Base-by-base conservation (phyloP, 2,329 filamentous ascomycete genomes). In the Hypoxylon sp. region DNA sequence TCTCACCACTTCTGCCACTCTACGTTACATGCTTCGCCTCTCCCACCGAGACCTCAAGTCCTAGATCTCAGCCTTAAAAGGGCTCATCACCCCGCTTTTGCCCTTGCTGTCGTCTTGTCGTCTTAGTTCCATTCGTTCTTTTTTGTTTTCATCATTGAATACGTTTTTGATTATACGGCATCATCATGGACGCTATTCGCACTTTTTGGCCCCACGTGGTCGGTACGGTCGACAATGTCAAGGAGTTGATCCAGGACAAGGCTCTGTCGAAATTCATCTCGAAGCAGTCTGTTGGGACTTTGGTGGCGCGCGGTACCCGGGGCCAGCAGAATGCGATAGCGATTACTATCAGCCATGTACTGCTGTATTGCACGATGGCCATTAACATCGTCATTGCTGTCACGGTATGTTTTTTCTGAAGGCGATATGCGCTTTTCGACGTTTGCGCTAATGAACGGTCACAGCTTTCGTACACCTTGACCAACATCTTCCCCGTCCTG, bases 391-490 rank as follows among this genome's bases (percentile, higher is more conserved):
- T n/a, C n/a, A n/a, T n/a, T n/a, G n/a, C n/a, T n/a, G n/a, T n/a
- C n/a, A n/a, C n/a, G n/a, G n/a, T n/a, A n/a, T n/a, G n/a, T n/a
- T n/a, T n/a, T n/a, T n/a, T n/a, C n/a, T n/a, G n/a, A n/a, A n/a
- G n/a, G n/a, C n/a, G n/a, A n/a, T n/a, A n/a, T n/a, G n/a, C n/a
- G n/a, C n/a, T n/a, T n/a, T n/a, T n/a, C n/a, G n/a, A n/a, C n/a
- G 21, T 25, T 9, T n/a, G 30, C 11, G 20, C 11, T 20, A 38
- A 31, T 38, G 52, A 54, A 52, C 16, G 27, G 11, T 20, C 7
- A 11, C 19, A 82, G 77, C 55, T 75, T 44, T 56, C 63, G 34
- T 83, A 83, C 69, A 78, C 78, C 5, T 61, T 82, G 19, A 60
- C 67, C 44, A 63, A 66, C 35, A 64, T 83, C 60, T 77, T 76